phyloP scores from a whole-genome alignment of 305 asterid genomes.

The Fraxinus nigra region DNA sequence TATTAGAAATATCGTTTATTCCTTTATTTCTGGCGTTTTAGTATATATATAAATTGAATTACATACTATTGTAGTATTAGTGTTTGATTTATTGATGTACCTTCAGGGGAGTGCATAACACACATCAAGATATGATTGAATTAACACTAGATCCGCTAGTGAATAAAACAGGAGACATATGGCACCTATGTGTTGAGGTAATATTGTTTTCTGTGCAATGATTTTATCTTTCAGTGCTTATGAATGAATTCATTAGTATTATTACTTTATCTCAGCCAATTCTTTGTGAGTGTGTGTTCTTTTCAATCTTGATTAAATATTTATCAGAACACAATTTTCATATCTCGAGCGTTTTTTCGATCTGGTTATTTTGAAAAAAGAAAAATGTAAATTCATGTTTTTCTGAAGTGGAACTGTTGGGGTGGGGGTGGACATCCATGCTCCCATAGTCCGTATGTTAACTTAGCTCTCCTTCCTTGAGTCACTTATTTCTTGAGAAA shows the following conservation, averaged over 20 bases:
- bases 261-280: neutral
- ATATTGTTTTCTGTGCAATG: conserved; percentile 12
- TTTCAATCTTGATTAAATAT: neutral
- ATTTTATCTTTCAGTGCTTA: neutral
- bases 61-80: neutral
- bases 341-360: too few relatives aligned
- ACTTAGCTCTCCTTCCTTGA: neutral
- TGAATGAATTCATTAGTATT: neutral
- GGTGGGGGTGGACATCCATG: neutral
- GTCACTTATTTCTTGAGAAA: neutral
- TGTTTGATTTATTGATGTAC: conserved; percentile 17
- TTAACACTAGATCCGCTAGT: conserved; percentile 63
- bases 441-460: neutral
- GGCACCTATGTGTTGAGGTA: conserved; percentile 96
- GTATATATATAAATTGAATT: neutral
- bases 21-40: neutral
- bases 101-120: conserved; percentile 38
- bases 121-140: conserved; percentile 56
- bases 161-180: conserved; percentile 86
- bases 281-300: neutral
- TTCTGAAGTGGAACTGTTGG: neutral
- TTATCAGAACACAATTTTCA: neutral
- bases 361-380: too few relatives aligned
- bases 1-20: neutral
- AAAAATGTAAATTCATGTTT: too few relatives aligned